Base-by-base conservation (phyloP, 352 stramenopile genomes). In the Phytophthora chlamydospora region DNA sequence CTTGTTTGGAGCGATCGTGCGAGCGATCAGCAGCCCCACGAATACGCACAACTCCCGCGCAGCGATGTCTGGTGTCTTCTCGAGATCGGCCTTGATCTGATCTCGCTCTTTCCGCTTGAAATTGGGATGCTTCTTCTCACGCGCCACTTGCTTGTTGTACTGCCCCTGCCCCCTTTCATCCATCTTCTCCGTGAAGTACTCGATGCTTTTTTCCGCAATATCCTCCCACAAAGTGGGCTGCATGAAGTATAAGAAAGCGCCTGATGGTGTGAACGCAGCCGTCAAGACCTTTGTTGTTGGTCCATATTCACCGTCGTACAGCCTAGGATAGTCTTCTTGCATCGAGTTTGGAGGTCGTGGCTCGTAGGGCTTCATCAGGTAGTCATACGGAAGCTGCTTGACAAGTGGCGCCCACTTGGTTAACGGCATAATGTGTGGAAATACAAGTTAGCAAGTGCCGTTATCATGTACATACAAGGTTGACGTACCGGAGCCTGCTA, bases 1-100 rank as follows among this genome's bases (percentile, higher is more conserved):
- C n/a, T 59, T 66, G n/a, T 54, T 58, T 2, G 47, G 58, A 7
- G 13, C 38, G 16, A 66, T 49, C 1, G 31, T 49, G 9, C 58
- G 48, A 6, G 46, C 47, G 4, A 66, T 42, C 40, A 59, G 10
- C 8, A 59, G 24, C 0, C 58, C 47, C 0, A 66, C 19, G 1
- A 59, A 53, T 1, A 36, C 12, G n/a, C 46, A 59, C 31, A 66
- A 3, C 14, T 66, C 41, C 2, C 36, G 36, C 0, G 45, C 36
- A 19, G 57, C 33, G 4, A 65, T 45, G 11, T 14, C 32, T 16
- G 12, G 1, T 2, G 14, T 52, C 7, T 17, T 8, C 0, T 52
- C 19, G 0, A 65, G 32, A 2, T 44, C 38, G 0, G n/a, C 3
- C 11, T 19, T 44, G 6, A 65, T 65, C 12, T 41, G 10, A 0